These are phyloP conservation scores for Pholiota microspora DNA, from an alignment of 768 basidiomycete genomes.

Conservation along the genomic window DNA sequence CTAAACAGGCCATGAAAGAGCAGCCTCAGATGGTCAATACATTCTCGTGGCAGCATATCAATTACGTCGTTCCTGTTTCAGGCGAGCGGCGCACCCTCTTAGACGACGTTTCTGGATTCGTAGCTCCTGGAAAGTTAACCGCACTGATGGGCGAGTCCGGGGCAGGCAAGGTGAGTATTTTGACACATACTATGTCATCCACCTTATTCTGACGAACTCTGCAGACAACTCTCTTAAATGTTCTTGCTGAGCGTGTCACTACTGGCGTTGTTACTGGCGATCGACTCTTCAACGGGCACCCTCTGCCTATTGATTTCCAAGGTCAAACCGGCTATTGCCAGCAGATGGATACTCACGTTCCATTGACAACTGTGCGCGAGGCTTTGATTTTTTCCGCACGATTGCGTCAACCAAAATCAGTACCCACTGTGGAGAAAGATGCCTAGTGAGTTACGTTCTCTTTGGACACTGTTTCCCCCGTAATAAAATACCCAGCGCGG, in stretches of 20 bases:
- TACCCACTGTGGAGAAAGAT: constrained; percentile 69
- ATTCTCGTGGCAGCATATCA: constrained; percentile 79
- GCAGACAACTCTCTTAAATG: constrained; percentile 58
- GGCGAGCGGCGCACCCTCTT: constrained; percentile 51
- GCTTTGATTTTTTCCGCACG: constrained; percentile 79
- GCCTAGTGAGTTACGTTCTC: constrained; percentile 55
- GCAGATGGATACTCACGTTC: constrained; percentile 80
- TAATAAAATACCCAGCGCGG: constrained; percentile 26
- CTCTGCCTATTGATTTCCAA: constrained; percentile 54
- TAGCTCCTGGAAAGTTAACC: constrained; percentile 77
- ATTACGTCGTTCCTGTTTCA: constrained; percentile 60
- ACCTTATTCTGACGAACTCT: neutral
- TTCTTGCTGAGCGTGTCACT: constrained; percentile 48
- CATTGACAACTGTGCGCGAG: constrained; percentile 75
- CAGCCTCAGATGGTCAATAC: constrained; percentile 49
- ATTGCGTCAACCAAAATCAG: constrained; percentile 68
- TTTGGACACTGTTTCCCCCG: neutral
- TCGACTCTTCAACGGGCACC: constrained; percentile 52
- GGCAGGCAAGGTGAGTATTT: constrained; percentile 43
- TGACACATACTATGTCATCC: too few relatives aligned
- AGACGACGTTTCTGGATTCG: constrained; percentile 76
- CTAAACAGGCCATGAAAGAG: constrained; percentile 33
- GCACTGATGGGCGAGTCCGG: constrained; percentile 70
- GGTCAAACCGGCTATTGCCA: constrained; percentile 84
- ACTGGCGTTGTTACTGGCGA: constrained; percentile 51